A percentile compares a stretch with the other conserved stretches of the same genome.
Conservation (phyloP, 164 flowering plant species). For the Chimonanthus salicifolius region DNA sequence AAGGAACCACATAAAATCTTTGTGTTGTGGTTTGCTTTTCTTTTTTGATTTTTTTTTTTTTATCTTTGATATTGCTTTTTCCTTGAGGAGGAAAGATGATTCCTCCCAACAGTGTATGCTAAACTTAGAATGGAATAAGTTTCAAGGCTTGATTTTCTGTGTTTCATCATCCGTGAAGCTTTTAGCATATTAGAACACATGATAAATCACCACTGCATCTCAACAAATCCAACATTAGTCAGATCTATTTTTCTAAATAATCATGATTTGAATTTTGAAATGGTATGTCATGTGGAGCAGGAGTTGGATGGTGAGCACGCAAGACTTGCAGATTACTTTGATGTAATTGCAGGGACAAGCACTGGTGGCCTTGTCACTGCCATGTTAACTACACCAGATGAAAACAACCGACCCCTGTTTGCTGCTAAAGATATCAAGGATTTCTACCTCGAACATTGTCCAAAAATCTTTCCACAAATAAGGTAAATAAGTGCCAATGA, state of each 20-base stretch:
- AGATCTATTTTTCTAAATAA: background rate
- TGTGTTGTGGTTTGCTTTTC: too few species aligned
- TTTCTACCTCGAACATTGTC: slow-evolving; percentile 21
- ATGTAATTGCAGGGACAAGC: slow-evolving; percentile 38
- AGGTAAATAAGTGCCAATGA: slow-evolving; percentile 11
- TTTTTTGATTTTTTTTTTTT: too few species aligned
- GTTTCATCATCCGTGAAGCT: background rate
- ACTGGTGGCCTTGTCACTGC: slow-evolving; percentile 37
- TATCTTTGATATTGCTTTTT: too few species aligned
- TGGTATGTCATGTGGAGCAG: slow-evolving; percentile 7
- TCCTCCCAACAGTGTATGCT: background rate
- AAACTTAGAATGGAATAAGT: background rate
- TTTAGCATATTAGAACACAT: background rate
- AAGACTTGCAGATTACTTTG: slow-evolving; percentile 36
- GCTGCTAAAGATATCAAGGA: slow-evolving; percentile 31
- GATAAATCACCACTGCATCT: background rate
- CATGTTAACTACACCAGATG: slow-evolving; percentile 35
- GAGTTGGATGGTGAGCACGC: slow-evolving; percentile 25
- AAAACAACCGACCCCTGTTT: slow-evolving; percentile 26
- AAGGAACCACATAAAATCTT: too few species aligned
- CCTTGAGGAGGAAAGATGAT: too few species aligned
- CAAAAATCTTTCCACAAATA: slow-evolving; percentile 32
- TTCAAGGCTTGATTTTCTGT: background rate
- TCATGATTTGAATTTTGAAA: background rate
- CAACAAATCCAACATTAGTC: background rate